Conservation (phyloP, 1,139 yeast genomes). For the Diutina pseudorugosa region DNA sequence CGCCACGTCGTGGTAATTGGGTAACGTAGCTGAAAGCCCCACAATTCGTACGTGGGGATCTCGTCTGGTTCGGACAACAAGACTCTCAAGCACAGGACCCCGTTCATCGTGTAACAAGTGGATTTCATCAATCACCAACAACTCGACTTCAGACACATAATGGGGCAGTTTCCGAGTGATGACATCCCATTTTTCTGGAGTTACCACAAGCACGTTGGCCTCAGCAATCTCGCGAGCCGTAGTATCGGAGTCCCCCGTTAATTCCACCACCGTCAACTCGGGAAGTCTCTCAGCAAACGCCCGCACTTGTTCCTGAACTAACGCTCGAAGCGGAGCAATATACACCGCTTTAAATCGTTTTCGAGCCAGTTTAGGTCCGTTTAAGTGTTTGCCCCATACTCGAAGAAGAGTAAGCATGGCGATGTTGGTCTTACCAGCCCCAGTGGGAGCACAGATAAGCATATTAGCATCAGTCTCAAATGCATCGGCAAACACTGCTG, state of each 20-base stretch:
- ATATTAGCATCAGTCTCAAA: slow-evolving; percentile 61
- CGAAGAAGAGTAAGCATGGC: slow-evolving; percentile 73
- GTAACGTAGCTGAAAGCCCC: slow-evolving; percentile 95
- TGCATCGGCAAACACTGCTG: slow-evolving; percentile 69
- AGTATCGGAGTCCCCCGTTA: slow-evolving; percentile 82
- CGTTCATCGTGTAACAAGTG: slow-evolving; percentile 95
- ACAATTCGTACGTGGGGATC: slow-evolving; percentile 54
- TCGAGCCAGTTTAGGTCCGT: neutral
- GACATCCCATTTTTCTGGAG: slow-evolving; percentile 98
- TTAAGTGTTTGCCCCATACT: slow-evolving; percentile 42
- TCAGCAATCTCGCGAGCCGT: slow-evolving; percentile 66
- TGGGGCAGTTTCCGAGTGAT: slow-evolving; percentile 86
- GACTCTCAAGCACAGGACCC: slow-evolving; percentile 93
- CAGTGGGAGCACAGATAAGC: slow-evolving; percentile 92
- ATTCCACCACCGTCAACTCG: slow-evolving; percentile 63
- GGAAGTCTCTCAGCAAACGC: slow-evolving; percentile 67
- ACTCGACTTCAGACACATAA: slow-evolving; percentile 70
- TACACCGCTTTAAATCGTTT: slow-evolving; percentile 67
- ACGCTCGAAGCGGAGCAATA: slow-evolving; percentile 88
- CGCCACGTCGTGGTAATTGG: slow-evolving; percentile 89
- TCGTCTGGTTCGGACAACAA: slow-evolving; percentile 90
- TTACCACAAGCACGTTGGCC: slow-evolving; percentile 80
- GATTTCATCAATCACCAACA: slow-evolving; percentile 89
- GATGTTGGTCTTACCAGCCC: slow-evolving; percentile 96
- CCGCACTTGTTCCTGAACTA: slow-evolving; percentile 90